These are phyloP conservation scores for Eucalyptus polyanthemos DNA, from an alignment of 345 rosid species.

Conservation along the genomic window DNA sequence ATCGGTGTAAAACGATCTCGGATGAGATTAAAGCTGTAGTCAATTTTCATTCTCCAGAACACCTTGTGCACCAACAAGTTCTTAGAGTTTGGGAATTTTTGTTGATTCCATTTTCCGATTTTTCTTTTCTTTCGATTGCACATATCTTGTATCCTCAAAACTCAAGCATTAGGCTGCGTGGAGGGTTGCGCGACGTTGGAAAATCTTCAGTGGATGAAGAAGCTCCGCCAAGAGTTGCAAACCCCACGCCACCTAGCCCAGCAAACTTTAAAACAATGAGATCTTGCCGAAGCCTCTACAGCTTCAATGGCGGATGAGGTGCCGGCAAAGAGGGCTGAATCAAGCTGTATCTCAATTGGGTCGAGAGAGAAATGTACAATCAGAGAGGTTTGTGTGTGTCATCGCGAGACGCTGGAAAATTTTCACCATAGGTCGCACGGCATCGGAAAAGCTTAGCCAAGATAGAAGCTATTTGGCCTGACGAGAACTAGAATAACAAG, in stretches of 20 bases:
- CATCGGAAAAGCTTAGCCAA: not conserved
- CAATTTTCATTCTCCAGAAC: too few species aligned
- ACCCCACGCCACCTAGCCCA: not conserved
- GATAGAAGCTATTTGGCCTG: not conserved
- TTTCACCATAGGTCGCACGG: not conserved
- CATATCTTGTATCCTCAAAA: too few species aligned
- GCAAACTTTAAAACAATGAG: not conserved
- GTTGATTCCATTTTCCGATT: not conserved
- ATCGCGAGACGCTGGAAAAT: not conserved
- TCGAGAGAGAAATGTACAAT: not conserved
- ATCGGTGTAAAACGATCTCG: too few species aligned
- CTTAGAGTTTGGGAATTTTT: not conserved
- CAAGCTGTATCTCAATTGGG: not conserved
- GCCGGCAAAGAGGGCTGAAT: not conserved
- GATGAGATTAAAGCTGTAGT: too few species aligned
- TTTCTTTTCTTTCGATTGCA: too few species aligned
- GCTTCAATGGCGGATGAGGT: not conserved
- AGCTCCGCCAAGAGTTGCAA: not conserved
- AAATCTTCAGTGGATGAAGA: not conserved
- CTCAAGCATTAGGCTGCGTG: too few species aligned
- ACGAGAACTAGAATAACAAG: not conserved
- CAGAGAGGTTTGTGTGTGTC: not conserved
- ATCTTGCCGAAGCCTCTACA: not conserved
- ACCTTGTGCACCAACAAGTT: not conserved
- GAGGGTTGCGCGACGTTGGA: not conserved